Base-by-base conservation (phyloP, 176 grass and related monocot genomes). In the Thinopyrum elongatum region DNA sequence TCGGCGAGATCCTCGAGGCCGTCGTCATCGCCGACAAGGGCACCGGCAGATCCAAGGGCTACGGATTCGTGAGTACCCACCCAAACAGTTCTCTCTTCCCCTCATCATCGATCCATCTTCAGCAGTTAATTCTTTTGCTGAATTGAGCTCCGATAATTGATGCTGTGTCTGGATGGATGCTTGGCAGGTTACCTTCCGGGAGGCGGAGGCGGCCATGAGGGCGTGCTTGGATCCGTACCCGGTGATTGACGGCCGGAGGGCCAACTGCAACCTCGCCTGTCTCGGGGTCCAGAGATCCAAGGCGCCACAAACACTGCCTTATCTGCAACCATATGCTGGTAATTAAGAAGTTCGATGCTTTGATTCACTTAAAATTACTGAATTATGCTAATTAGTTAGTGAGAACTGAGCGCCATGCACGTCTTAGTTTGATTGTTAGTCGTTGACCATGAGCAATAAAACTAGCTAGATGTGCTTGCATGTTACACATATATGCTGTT, bases 1-100 rank as follows among this genome's bases (percentile, higher is more conserved):
- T 89, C 82, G 97, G 97, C 7, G 94, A 99, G 13, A 99, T 94
- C 84, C 92, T 96, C 27, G 97, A 99, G 86, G 97, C 97, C 17
- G 97, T 96, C 34, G 94, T 99, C 76, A 99, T 99, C 87, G 66
- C 87, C 15, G 94, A 99, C 87, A 91, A 88, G 70, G 80, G 61
- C 77, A 91, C 90, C 12, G 83, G 76, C 35, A 89, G 86, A 86
- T 89, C 86, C 84, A 92, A 89, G 80, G 86, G 86, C 78, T 92
- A 92, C 8, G 87, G 86, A 61, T 92, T 88, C 58, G 84, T 89
- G 60, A 83, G 87, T 82, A 44, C 38, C 12, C 74, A 51, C 5
- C 8, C 15, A 78, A 36, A 10, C 26, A 41, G 3, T 23, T 71
- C 33, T 71, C 10, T 23, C 30, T 46, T 34, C 51, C 17, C 17